A percentile compares a stretch with the other conserved stretches of the same genome.
phyloP scores from a whole-genome alignment of 2,329 filamentous ascomycete genomes.

The Aureobasidium subglaciale region DNA sequence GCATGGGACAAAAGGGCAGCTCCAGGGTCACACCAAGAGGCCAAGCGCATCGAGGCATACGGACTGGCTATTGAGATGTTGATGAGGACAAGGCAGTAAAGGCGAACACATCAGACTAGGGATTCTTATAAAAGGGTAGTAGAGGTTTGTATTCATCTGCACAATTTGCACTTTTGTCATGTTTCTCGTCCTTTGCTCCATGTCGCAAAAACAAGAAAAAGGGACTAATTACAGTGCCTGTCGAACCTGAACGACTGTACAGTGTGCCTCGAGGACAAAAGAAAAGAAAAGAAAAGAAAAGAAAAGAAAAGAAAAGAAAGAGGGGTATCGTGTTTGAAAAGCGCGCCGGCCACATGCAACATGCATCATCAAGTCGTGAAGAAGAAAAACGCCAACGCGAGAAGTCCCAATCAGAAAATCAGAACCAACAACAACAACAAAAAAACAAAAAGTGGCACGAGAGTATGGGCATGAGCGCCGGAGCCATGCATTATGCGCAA shows the following conservation, averaged over 20 bases:
- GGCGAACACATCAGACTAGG: too few relatives aligned
- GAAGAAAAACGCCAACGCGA: not conserved
- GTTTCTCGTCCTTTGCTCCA: not conserved
- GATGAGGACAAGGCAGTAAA: slow-evolving; percentile 4
- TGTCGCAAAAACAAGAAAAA: not conserved
- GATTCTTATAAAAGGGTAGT: too few relatives aligned
- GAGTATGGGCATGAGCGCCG: not conserved
- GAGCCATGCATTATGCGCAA: not conserved
- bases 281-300: not conserved
- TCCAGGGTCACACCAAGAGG: slow-evolving; percentile 24
- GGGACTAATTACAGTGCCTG: not conserved
- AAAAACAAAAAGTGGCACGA: not conserved
- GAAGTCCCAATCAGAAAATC: not conserved
- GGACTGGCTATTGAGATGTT: slow-evolving; percentile 22
- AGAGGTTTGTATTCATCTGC: not conserved
- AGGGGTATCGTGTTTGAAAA: slow-evolving; percentile 6
- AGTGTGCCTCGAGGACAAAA: not conserved
- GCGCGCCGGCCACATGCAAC: slow-evolving; percentile 10
- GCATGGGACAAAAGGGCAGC: slow-evolving; percentile 32
- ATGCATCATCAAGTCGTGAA: slow-evolving; percentile 9
- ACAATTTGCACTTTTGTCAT: not conserved
- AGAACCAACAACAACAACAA: not conserved
- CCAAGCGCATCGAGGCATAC: slow-evolving; percentile 28
- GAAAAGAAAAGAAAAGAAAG: not conserved
- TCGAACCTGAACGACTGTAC: not conserved